These are phyloP conservation scores for Xylogone sp. DNA, from an alignment of 2,329 filamentous ascomycete species.

Conservation along the genomic window DNA sequence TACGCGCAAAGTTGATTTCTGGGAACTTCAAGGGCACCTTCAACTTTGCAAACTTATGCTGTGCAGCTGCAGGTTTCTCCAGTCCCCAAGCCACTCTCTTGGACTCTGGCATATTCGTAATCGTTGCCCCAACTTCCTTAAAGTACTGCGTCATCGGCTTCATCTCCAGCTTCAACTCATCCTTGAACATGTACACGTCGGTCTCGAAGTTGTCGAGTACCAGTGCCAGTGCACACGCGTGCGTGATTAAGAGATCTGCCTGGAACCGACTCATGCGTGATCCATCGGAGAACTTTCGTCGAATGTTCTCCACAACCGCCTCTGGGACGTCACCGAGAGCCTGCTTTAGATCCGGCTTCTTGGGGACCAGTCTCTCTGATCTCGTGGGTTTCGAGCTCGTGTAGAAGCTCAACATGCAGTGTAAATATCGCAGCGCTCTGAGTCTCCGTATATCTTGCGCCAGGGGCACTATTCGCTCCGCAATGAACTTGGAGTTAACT, in stretches of 20 bases:
- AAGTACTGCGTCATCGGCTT: slow-evolving; percentile 70
- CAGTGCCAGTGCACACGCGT: slow-evolving; percentile 67
- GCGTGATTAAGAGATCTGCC: slow-evolving; percentile 66
- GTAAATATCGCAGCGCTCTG: slow-evolving; percentile 57
- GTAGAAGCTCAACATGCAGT: slow-evolving; percentile 53
- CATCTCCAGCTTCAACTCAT: slow-evolving; percentile 70
- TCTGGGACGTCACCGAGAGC: slow-evolving; percentile 55
- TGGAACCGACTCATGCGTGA: slow-evolving; percentile 68
- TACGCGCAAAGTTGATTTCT: slow-evolving; percentile 39
- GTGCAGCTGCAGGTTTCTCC: slow-evolving; percentile 55
- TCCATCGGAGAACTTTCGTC: slow-evolving; percentile 63
- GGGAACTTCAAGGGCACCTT: slow-evolving; percentile 81
- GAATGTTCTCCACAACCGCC: slow-evolving; percentile 61
- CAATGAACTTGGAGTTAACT: slow-evolving; percentile 60
- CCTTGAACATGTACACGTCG: slow-evolving; percentile 64
- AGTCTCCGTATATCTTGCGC: slow-evolving; percentile 44
- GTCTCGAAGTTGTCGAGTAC: slow-evolving; percentile 72
- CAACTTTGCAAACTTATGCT: slow-evolving; percentile 66
- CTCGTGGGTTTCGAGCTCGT: slow-evolving; percentile 42
- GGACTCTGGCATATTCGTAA: slow-evolving; percentile 42
- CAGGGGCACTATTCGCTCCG: slow-evolving; percentile 51
- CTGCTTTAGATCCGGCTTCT: slow-evolving; percentile 57
- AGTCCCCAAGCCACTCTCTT: slow-evolving; percentile 50
- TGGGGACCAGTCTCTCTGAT: slow-evolving; percentile 49
- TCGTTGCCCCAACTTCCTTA: slow-evolving; percentile 68